phyloP scores from a whole-genome alignment of 2,329 filamentous ascomycete species.

The Anthostomella pinea region DNA sequence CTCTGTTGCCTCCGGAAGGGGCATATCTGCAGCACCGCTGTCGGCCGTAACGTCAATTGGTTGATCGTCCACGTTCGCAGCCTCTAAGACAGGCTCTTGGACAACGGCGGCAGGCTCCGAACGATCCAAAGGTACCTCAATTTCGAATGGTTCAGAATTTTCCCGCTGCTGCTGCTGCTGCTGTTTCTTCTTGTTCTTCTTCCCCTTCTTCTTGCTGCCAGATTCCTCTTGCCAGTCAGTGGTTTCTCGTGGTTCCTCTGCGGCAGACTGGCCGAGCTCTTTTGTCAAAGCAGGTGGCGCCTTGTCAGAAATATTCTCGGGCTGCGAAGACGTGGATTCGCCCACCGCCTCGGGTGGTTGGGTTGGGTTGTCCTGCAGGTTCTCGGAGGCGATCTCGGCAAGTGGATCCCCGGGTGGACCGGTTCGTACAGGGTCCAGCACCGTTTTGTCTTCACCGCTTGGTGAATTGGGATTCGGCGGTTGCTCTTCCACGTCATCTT shows the following conservation, averaged over 20 bases:
- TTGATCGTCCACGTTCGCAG: constrained; percentile 5
- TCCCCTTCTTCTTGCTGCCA: constrained; percentile 31
- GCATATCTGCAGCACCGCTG: constrained; percentile 7
- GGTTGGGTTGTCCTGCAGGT: constrained; percentile 16
- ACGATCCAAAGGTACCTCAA: constrained; percentile 2
- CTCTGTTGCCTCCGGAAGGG: constrained; percentile 5
- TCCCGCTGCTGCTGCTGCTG: too few species aligned
- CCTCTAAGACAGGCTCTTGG: constrained; percentile 7
- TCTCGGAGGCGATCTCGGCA: constrained; percentile 10
- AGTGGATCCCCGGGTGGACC: constrained; percentile 18
- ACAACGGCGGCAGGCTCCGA: too few species aligned
- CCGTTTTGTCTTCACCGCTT: constrained; percentile 23
- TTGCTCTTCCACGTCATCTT: constrained; percentile 19
- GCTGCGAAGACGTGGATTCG: constrained; percentile 4
- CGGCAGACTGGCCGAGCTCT: constrained; percentile 4
- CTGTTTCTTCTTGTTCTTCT: constrained; percentile 31
- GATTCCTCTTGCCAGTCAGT: constrained; percentile 26
- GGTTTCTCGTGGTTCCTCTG: constrained; percentile 18
- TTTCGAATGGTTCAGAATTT: constrained; percentile 13
- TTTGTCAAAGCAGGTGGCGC: not conserved
- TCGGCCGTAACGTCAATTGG: constrained; percentile 4
- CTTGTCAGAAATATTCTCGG: constrained; percentile 8
- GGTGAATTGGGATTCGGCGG: constrained; percentile 17
- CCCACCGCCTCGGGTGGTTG: constrained; percentile 16
- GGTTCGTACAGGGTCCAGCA: constrained; percentile 16